These are phyloP conservation scores for Phlyctochytrium bullatum DNA, from an alignment of 192 early-diverging fungal genomes.

Conservation along the genomic window DNA sequence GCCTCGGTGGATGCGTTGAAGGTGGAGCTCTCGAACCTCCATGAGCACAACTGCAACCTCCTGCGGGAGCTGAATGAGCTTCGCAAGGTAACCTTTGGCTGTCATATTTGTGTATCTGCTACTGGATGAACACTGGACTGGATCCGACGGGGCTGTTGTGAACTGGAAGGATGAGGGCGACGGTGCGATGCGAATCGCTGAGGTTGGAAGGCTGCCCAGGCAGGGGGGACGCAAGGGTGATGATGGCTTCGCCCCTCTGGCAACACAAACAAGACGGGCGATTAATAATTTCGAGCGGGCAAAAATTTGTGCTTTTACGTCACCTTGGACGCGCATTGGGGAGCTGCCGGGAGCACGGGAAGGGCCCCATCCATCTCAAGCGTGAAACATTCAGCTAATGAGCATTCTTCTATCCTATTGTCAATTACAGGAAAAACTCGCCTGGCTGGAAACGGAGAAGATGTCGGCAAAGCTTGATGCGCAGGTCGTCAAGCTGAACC, in stretches of 20 bases:
- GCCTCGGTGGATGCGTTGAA: background rate
- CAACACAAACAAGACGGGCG: no score
- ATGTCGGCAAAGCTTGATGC: background rate
- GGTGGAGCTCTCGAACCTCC: background rate
- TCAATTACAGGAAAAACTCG: constrained; percentile 1
- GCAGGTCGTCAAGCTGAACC: background rate
- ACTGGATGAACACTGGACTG: no score
- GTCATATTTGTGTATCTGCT: no score
- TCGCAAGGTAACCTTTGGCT: background rate
- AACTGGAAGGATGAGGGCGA: background rate
- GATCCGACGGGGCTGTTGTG: no score
- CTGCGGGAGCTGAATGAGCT: background rate
- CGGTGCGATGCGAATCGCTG: no score
- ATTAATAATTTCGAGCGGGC: background rate
- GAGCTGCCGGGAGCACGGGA: background rate
- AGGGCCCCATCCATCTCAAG: background rate
- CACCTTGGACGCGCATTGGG: background rate
- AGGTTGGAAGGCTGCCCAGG: no score
- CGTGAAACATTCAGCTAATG: background rate
- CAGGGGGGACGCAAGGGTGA: no score
- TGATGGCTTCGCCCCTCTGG: no score
- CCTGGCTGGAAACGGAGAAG: background rate
- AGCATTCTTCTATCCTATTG: background rate
- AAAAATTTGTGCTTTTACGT: background rate
- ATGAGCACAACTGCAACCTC: background rate